phyloP scores from a whole-genome alignment of 768 basidiomycete genomes.

The Panaeolus papilionaceus region DNA sequence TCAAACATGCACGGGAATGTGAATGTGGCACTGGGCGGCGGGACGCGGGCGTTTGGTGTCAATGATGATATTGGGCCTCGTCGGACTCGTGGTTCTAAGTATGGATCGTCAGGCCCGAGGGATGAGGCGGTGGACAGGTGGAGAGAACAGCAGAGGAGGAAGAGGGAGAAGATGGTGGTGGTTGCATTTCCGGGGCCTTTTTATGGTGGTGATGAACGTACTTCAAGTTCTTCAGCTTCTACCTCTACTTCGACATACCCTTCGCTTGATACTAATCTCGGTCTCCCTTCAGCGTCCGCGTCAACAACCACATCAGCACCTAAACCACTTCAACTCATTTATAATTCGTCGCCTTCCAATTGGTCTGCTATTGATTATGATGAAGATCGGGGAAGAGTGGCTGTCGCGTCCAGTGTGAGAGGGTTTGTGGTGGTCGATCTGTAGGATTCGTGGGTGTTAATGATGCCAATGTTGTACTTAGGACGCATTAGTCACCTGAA shows the following conservation, averaged over 20 bases:
- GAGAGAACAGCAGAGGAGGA: not conserved
- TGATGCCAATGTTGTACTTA: too few relatives aligned
- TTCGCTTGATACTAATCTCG: not conserved
- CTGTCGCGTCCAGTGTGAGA: not conserved
- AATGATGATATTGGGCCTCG: not conserved
- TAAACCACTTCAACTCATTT: not conserved
- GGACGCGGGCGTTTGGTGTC: not conserved
- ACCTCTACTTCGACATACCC: not conserved
- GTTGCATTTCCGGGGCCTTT: not conserved
- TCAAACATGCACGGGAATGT: not conserved
- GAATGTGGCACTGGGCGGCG: not conserved
- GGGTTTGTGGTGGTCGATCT: slow-evolving; percentile 5
- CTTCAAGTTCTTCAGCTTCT: too few relatives aligned
- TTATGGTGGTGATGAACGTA: not conserved
- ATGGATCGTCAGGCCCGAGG: not conserved
- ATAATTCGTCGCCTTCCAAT: not conserved
- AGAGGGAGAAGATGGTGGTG: not conserved
- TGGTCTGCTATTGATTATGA: slow-evolving; percentile 9
- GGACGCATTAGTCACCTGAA: too few relatives aligned
- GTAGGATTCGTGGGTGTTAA: not conserved
- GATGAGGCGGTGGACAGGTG: not conserved
- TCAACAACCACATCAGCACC: not conserved
- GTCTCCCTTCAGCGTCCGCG: not conserved
- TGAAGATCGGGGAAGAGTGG: slow-evolving; percentile 6
- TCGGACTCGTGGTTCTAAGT: not conserved